These are phyloP conservation scores for Marasmius fiardii DNA, from an alignment of 1,284 basidiomycete genomes.

Conservation along the genomic window DNA sequence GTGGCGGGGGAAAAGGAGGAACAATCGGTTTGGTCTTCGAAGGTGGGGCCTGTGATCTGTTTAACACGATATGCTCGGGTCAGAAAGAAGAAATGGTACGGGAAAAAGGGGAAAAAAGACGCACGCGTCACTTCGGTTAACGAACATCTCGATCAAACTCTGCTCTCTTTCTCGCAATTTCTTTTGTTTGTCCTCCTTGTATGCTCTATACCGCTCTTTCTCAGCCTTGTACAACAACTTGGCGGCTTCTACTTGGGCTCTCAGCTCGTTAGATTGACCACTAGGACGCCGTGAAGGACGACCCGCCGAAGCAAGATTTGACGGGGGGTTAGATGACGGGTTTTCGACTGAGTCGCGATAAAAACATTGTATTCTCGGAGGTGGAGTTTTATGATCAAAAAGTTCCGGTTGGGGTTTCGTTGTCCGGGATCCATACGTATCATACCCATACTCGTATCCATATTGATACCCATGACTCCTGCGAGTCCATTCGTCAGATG, in stretches of 20 bases:
- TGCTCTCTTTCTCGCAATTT: constrained; percentile 37
- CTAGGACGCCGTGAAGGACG: background rate
- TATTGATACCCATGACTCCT: no score
- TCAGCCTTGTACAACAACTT: constrained; percentile 65
- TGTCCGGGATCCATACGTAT: constrained; percentile 21
- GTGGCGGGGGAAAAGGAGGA: no score
- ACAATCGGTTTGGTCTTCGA: no score
- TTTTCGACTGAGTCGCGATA: background rate
- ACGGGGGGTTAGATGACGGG: background rate
- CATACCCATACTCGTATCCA: background rate
- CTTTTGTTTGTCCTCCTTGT: constrained; percentile 33
- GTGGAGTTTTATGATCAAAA: no score
- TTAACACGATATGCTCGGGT: no score
- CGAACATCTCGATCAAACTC: no score
- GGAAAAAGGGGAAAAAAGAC: no score
- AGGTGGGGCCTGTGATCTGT: no score
- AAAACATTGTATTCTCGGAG: no score
- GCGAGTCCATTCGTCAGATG: background rate
- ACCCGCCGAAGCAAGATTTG: background rate
- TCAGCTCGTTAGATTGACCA: constrained; percentile 38
- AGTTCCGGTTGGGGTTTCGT: constrained; percentile 6
- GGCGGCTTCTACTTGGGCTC: constrained; percentile 60
- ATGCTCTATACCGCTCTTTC: constrained; percentile 63
- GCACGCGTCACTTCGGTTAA: no score
- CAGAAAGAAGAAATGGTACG: no score